Evolutionary conservation across 768 basidiomycete genomes (phyloP).

Genomic region (Candolleomyces efflorescens): DNA sequence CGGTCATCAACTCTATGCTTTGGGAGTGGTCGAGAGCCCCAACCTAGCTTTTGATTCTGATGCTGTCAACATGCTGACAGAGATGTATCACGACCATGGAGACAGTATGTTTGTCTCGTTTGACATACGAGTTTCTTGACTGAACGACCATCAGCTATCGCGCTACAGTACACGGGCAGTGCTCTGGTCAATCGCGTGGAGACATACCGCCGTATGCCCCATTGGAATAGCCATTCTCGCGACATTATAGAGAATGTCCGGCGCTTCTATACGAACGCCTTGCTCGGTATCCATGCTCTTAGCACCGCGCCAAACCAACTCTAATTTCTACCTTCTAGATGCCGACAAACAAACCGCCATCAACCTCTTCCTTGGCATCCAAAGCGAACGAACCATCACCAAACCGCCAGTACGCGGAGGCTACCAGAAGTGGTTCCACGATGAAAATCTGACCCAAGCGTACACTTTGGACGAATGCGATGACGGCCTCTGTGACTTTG

Average conservation of each 20-base stretch:
- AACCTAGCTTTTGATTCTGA: conserved; percentile 90
- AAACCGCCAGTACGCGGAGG: conserved; percentile 56
- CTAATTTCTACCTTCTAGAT: conserved; percentile 44
- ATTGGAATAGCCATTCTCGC: conserved; percentile 96
- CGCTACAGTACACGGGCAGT: conserved; percentile 95
- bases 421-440: conserved; percentile 84
- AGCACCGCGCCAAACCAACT: neutral
- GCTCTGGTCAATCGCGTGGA: conserved; percentile 95
- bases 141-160: conserved; percentile 57
- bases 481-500: conserved; percentile 55
- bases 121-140: neutral
- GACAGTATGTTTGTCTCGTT: conserved; percentile 59
- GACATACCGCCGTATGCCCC: conserved; percentile 91
- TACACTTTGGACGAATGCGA: conserved; percentile 66
- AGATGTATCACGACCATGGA: conserved; percentile 98
- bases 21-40: conserved; percentile 84
- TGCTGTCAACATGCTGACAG: conserved; percentile 93
- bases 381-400: conserved; percentile 47
- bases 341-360: conserved; percentile 97
- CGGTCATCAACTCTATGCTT: conserved; percentile 92
- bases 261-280: conserved; percentile 91
- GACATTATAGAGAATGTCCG: conserved; percentile 95
- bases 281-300: conserved; percentile 54
- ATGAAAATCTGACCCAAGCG: conserved; percentile 63
- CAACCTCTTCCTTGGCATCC: conserved; percentile 90